Conservation (phyloP, 495 filamentous ascomycete species). For the Penicillium arizonense region DNA sequence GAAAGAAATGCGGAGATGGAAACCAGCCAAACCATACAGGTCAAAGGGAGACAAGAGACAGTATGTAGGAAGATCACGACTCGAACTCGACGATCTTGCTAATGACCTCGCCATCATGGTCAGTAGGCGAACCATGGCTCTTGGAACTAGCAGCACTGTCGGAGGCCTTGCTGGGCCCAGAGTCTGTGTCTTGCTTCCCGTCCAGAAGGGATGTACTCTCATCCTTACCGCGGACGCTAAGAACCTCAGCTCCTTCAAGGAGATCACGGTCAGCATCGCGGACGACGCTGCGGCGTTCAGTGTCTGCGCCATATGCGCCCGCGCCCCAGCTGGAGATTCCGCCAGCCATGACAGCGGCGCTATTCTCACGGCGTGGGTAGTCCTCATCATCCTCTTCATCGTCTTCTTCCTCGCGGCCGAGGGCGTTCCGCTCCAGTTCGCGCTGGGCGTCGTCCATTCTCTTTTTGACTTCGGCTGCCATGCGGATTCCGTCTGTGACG, state of each 20-base stretch:
- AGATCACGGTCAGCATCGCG: conserved; percentile 74
- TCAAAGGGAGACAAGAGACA: neutral
- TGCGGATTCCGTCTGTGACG: conserved; percentile 92
- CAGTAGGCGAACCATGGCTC: conserved; percentile 1
- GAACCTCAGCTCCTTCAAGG: conserved; percentile 56
- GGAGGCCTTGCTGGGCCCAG: conserved; percentile 5
- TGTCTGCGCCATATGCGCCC: conserved; percentile 50
- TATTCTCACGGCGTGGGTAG: conserved; percentile 20
- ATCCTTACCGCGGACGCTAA: conserved; percentile 25
- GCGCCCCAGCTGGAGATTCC: conserved; percentile 48
- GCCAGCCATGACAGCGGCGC: conserved; percentile 33
- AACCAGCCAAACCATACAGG: conserved; percentile 1
- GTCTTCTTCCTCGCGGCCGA: conserved; percentile 73
- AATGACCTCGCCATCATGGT: conserved; percentile 28
- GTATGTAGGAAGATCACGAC: conserved; percentile 19
- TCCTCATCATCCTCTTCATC: conserved; percentile 67
- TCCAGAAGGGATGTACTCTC: conserved; percentile 31
- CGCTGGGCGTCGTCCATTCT: conserved; percentile 90
- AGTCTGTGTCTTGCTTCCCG: conserved; percentile 11
- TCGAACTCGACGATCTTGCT: conserved; percentile 44
- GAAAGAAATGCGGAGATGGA: neutral
- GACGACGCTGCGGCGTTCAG: conserved; percentile 57
- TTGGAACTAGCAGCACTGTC: neutral
- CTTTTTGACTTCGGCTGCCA: conserved; percentile 85
- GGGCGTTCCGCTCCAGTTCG: conserved; percentile 76